phyloP scores from a whole-genome alignment of 2,329 filamentous ascomycete genomes.

The Cladophialophora bantiana region DNA sequence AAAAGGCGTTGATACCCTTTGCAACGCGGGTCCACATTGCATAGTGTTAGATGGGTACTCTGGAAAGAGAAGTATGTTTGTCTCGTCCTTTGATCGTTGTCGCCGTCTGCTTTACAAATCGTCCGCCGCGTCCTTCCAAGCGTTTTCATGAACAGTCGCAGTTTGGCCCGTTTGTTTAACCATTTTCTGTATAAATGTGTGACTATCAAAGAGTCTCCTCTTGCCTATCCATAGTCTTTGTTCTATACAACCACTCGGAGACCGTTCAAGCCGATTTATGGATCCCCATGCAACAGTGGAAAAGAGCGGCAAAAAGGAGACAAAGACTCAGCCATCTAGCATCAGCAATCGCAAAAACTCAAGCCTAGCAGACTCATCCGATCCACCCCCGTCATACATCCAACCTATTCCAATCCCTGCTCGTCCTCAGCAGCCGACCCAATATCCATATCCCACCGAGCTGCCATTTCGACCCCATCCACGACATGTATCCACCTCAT shows the following conservation, averaged over 20 bases:
- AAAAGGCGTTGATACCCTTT: not conserved
- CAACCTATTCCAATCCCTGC: not conserved
- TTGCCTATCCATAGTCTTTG: not conserved
- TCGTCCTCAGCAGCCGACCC: not conserved
- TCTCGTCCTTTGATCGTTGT: not conserved
- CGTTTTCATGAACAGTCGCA: not conserved
- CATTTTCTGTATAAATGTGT: not conserved
- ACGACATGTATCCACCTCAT: not conserved
- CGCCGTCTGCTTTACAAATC: not conserved
- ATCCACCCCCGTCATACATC: not conserved
- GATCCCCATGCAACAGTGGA: not conserved
- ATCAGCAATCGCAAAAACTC: not conserved
- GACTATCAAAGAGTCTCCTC: not conserved
- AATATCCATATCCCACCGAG: not conserved
- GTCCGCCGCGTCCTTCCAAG: not conserved
- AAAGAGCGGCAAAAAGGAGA: not conserved
- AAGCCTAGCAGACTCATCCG: not conserved
- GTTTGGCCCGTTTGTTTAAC: not conserved
- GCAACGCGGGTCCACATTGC: conserved; percentile 5
- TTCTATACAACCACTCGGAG: not conserved
- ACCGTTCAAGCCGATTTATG: not conserved
- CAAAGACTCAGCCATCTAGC: not conserved
- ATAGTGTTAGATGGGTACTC: not conserved
- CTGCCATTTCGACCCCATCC: not conserved
- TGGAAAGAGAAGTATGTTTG: not conserved